A percentile compares a stretch with the other conserved stretches of the same genome.
Evolutionary conservation across 2,329 filamentous ascomycete species (phyloP).

Genomic region (Cladophialophora carrionii): DNA sequence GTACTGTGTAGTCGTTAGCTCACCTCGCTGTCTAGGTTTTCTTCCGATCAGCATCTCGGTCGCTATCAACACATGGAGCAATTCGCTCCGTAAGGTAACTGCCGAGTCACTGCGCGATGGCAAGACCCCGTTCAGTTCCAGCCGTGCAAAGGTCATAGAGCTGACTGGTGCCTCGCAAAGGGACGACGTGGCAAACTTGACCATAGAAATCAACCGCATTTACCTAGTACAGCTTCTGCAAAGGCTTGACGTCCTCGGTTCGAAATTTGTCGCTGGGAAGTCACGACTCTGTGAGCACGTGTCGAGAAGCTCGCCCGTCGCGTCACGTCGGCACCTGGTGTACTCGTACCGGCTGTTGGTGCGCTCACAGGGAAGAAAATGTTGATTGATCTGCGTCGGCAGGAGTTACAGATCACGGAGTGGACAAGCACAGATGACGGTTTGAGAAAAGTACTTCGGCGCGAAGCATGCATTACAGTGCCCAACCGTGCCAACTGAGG

Average conservation of each 20-base stretch:
- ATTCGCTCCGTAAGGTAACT: not conserved
- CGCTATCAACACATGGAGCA: not conserved
- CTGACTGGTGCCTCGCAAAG: not conserved
- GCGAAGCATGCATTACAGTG: too few relatives aligned
- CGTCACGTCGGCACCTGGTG: not conserved
- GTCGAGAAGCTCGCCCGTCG: too few relatives aligned
- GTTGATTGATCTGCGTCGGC: not conserved
- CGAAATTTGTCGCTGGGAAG: too few relatives aligned
- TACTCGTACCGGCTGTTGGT: not conserved
- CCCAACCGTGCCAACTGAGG: too few relatives aligned
- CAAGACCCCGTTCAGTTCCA: not conserved
- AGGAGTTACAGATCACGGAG: not conserved
- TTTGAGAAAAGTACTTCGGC: not conserved
- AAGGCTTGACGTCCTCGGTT: too few relatives aligned
- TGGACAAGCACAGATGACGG: not conserved
- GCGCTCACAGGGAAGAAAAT: not conserved
- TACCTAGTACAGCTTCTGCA: not conserved
- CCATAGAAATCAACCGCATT: not conserved
- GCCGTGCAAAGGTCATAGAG: not conserved
- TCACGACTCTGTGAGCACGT: too few relatives aligned
- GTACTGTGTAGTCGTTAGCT: not conserved
- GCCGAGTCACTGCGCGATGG: not conserved
- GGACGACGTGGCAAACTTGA: not conserved
- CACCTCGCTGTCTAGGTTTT: not conserved
- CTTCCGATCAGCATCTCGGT: not conserved